These are phyloP conservation scores for Phlyctochytrium arcticum DNA, from an alignment of 192 early-diverging fungal species.

Conservation along the genomic window DNA sequence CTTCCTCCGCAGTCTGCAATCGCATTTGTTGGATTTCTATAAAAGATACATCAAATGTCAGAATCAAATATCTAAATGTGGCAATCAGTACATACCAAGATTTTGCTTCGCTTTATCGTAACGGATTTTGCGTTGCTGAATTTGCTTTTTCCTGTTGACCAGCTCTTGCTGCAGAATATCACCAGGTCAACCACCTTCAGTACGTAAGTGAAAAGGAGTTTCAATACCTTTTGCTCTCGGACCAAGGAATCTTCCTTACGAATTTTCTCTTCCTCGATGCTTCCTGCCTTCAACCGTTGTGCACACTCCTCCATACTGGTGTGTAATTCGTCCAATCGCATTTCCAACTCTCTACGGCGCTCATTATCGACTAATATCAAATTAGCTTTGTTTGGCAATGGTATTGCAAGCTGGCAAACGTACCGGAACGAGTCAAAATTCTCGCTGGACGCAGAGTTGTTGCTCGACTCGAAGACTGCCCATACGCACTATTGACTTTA, in stretches of 20 bases:
- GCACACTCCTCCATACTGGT: conserved; percentile 19
- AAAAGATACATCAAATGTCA: too few relatives aligned
- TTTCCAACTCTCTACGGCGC: conserved; percentile 21
- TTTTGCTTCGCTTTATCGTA: conserved; percentile 30
- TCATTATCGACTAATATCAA: conserved; percentile 41
- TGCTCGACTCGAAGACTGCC: conserved; percentile 14
- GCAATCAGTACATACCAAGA: conserved; percentile 33
- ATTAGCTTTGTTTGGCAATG: not conserved
- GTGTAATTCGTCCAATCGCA: conserved; percentile 30
- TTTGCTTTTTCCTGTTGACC: conserved; percentile 24
- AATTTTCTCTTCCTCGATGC: conserved; percentile 29
- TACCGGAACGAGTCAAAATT: conserved; percentile 9
- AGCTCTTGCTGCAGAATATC: conserved; percentile 24
- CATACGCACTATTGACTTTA: conserved; percentile 29
- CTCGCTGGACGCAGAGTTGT: not conserved
- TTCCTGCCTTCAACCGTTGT: conserved; percentile 20
- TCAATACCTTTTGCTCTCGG: conserved; percentile 39
- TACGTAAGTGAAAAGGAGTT: too few relatives aligned
- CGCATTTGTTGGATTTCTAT: conserved; percentile 13
- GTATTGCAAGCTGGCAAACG: too few relatives aligned
- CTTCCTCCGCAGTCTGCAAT: conserved; percentile 8
- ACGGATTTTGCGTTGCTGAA: conserved; percentile 18
- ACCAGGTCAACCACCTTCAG: too few relatives aligned
- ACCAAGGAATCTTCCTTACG: conserved; percentile 34
- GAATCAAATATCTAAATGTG: not conserved